phyloP scores from a whole-genome alignment of 2,329 filamentous ascomycete genomes.

The Sporothrix euskadiensis region DNA sequence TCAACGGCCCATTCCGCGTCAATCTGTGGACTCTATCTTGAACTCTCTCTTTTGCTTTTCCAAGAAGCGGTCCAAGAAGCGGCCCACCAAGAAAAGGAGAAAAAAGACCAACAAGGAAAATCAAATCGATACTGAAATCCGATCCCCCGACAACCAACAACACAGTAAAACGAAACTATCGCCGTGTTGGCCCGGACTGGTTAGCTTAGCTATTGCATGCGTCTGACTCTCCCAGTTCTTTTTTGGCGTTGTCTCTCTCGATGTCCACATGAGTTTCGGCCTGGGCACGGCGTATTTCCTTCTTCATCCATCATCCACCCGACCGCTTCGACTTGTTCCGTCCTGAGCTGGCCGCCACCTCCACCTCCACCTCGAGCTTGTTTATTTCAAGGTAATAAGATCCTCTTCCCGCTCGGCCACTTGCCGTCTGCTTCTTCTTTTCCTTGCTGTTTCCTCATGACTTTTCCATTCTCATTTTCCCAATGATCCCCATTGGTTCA shows the following conservation, averaged over 20 bases:
- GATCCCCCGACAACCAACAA: not conserved
- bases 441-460: not conserved
- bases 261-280: slow-evolving; percentile 6
- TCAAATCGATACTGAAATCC: not conserved
- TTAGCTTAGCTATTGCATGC: not conserved
- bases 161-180: not conserved
- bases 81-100: not conserved
- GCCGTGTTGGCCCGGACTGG: not conserved
- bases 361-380: slow-evolving; percentile 9
- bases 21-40: not conserved
- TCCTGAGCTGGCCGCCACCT: slow-evolving; percentile 23
- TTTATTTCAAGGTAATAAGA: slow-evolving; percentile 21
- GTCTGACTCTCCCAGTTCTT: not conserved
- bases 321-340: slow-evolving; percentile 17
- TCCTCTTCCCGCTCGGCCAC: slow-evolving; percentile 9
- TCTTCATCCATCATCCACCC: not conserved
- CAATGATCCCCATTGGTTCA: not conserved
- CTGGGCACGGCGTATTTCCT: not conserved
- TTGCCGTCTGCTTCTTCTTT: slow-evolving; percentile 1
- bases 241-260: slow-evolving; percentile 1
- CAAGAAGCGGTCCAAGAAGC: slow-evolving; percentile 1
- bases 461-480: not conserved
- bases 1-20: slow-evolving; percentile 1
- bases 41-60: not conserved
- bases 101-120: not conserved